These are phyloP conservation scores for Lenwebbia sp. DNA, from an alignment of 345 rosid genomes.

Conservation along the genomic window DNA sequence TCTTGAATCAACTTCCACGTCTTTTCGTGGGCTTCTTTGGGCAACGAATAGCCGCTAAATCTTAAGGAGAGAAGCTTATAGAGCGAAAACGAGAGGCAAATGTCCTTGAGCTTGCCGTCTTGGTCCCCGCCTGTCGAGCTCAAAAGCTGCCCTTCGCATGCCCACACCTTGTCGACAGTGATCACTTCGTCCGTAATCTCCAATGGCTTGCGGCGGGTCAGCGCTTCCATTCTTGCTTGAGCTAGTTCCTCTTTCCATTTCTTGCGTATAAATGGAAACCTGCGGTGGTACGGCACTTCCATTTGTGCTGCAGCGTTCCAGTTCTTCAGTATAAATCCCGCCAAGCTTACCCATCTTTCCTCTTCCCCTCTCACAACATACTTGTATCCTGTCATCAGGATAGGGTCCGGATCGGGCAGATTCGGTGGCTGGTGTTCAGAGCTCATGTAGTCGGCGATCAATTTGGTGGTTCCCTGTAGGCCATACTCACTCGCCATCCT, in stretches of 20 bases:
- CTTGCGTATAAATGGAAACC: no score
- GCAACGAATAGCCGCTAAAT: background rate
- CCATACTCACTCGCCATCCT: background rate
- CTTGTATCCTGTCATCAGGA: background rate
- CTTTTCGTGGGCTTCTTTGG: background rate
- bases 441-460: background rate
- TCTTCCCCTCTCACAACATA: background rate
- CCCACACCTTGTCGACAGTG: background rate
- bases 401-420: background rate
- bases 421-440: background rate
- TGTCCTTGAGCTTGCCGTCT: background rate
- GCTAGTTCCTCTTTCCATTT: background rate
- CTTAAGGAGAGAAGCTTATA: background rate
- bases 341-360: background rate
- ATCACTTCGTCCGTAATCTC: background rate
- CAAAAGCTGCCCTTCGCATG: background rate
- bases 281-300: no score
- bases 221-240: background rate
- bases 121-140: background rate
- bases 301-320: no score
- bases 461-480: background rate
- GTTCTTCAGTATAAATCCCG: rapidly evolving
- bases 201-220: background rate
- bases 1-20: background rate
- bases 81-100: background rate